These are phyloP conservation scores for Mortierella sp. DNA, from an alignment of 371 early-diverging fungal species.

Conservation along the genomic window DNA sequence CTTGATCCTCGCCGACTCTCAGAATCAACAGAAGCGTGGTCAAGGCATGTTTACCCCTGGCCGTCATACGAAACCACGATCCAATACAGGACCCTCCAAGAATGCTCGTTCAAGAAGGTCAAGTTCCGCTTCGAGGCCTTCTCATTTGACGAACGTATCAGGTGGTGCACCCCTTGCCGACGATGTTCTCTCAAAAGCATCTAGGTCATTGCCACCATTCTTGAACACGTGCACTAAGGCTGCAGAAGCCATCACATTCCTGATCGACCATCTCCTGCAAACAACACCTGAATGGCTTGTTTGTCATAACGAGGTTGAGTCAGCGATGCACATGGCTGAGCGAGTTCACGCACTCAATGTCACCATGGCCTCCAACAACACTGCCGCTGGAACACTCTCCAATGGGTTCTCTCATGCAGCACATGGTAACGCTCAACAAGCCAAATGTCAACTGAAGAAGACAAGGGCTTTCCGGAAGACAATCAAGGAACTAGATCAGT, in stretches of 20 bases:
- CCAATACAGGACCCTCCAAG: constrained; percentile 18
- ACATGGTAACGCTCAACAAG: constrained; percentile 12
- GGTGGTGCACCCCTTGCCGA: constrained; percentile 7
- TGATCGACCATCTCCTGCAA: constrained; percentile 45
- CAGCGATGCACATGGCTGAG: constrained; percentile 48
- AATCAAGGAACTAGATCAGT: constrained; percentile 35
- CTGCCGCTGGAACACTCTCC: not conserved
- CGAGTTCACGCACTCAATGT: constrained; percentile 42
- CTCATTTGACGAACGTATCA: not conserved
- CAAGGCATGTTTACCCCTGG: not conserved
- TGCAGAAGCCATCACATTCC: constrained; percentile 49
- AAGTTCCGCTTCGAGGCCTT: constrained; percentile 19
- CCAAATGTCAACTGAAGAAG: constrained; percentile 20
- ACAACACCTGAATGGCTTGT: constrained; percentile 52
- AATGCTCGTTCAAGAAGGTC: constrained; percentile 35
- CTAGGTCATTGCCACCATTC: constrained; percentile 22
- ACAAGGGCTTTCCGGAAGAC: constrained; percentile 30
- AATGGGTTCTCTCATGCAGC: not conserved
- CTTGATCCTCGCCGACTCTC: constrained; percentile 38
- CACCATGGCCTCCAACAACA: constrained; percentile 8
- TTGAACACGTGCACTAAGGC: constrained; percentile 52
- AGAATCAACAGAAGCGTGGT: constrained; percentile 15
- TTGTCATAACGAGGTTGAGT: constrained; percentile 45
- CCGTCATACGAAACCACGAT: constrained; percentile 22
- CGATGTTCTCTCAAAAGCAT: constrained; percentile 1